These are phyloP conservation scores for Monosporozyma yasuniensis DNA, from an alignment of 805 yeast species.

Conservation along the genomic window DNA sequence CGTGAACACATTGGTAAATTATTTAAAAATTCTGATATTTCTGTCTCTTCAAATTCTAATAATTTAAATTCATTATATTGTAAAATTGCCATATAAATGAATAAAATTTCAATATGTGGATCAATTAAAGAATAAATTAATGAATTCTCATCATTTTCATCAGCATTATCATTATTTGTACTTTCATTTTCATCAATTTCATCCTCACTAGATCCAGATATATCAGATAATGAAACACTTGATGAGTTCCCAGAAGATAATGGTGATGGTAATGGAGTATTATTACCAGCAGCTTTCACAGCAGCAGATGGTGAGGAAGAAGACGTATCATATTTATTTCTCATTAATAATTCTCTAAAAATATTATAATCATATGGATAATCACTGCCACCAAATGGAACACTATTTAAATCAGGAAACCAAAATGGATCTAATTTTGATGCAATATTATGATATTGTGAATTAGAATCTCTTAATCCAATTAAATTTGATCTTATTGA, in stretches of 20 bases:
- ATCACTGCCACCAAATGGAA: slow-evolving; percentile 20
- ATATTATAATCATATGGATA: slow-evolving; percentile 24
- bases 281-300: neutral
- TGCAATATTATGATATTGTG: neutral
- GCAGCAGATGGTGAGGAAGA: neutral
- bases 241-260: neutral
- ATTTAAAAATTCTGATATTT: slow-evolving; percentile 68
- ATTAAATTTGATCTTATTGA: slow-evolving; percentile 3
- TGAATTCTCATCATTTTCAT: slow-evolving; percentile 2
- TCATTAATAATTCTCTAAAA: slow-evolving; percentile 21
- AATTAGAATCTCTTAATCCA: neutral
- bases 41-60: slow-evolving; percentile 83
- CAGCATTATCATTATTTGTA: slow-evolving; percentile 4
- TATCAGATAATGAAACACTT: neutral
- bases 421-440: slow-evolving; percentile 27
- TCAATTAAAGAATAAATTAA: slow-evolving; percentile 43
- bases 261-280: neutral
- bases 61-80: slow-evolving; percentile 71
- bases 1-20: slow-evolving; percentile 33
- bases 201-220: neutral
- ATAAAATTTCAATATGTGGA: slow-evolving; percentile 68
- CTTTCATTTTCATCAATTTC: neutral
- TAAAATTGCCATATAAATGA: slow-evolving; percentile 67
- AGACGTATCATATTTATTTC: slow-evolving; percentile 18
- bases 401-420: slow-evolving; percentile 29